Evolutionary conservation across 495 filamentous ascomycete genomes (phyloP), one percentile per base, ranked within the genome.

Genomic region (Staphylotrichum tortipilum): DNA sequence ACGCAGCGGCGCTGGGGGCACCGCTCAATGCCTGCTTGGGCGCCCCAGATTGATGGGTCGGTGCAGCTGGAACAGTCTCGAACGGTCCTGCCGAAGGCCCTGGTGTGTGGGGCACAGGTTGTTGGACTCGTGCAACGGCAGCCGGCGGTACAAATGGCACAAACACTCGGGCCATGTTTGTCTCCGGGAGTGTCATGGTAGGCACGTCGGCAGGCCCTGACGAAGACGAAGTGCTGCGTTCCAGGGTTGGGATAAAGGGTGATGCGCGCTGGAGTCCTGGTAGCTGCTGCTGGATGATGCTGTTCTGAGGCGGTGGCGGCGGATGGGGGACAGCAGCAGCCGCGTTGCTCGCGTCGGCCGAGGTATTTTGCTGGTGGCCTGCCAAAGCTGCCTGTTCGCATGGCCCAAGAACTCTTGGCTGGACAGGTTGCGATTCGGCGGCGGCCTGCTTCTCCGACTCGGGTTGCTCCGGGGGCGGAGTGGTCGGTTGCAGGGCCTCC

Each of bases 381-480:
- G n/a, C n/a, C n/a, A n/a, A n/a, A n/a, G n/a, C 26, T 28, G 26
- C 26, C 26, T 10, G 2, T 28, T 28, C 10, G 0, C 2, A 5
- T 28, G 26, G 6, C 2, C 26, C 6, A 10, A 10, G 6, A 28
- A 28, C 26, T 28, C n/a, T n/a, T n/a, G n/a, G n/a, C n/a, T n/a
- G n/a, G 26, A 28, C 26, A 28, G 0, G 26, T 28, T 0, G 26
- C 26, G 17, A 6, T 42, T 15, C 10, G 6, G 26, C 28, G 7
- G 36, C 3, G 15, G 33, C 35, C 28, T 34, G 8, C 10, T 29
- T 36, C 3, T 22, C 28, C 15, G 18, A 18, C 6, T 7, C 26
- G 8, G 17, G 1, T 7, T 37, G 43, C 19, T 56, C 53, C 10
- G 53, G 53, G 1, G 53, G 48, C 10, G 53, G 53, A 14, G 53